These are phyloP conservation scores for Moringa oleifera DNA, from an alignment of 345 rosid genomes.

Conservation along the genomic window DNA sequence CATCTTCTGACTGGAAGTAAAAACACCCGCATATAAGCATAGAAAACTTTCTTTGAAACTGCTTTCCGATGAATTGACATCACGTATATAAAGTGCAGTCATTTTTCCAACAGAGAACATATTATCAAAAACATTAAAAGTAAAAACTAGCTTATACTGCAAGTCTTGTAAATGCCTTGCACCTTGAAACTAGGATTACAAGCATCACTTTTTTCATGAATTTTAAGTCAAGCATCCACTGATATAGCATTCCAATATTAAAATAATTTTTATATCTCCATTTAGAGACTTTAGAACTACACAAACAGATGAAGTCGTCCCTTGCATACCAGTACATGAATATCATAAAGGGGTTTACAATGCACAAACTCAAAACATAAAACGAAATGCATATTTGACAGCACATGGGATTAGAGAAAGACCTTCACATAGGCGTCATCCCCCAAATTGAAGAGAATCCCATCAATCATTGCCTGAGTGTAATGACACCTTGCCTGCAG, in stretches of 20 bases:
- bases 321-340: background rate
- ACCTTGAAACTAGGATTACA: too few relatives aligned
- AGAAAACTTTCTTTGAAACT: background rate
- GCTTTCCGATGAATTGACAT: too few relatives aligned
- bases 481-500: slow-evolving; percentile 27
- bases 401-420: too few relatives aligned
- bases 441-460: slow-evolving; percentile 16
- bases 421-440: slow-evolving; percentile 35
- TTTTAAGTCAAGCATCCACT: too few relatives aligned
- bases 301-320: background rate
- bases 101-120: background rate
- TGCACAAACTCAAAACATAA: background rate
- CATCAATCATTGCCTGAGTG: slow-evolving; percentile 24
- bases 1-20: slow-evolving; percentile 26
- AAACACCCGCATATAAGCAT: background rate
- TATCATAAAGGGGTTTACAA: background rate
- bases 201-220: too few relatives aligned
- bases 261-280: background rate
- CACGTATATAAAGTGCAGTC: background rate
- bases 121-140: background rate
- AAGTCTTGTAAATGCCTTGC: too few relatives aligned
- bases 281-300: too few relatives aligned
- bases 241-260: background rate
- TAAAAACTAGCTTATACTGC: too few relatives aligned
- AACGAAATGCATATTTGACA: background rate